phyloP scores from a whole-genome alignment of 2,329 filamentous ascomycete species.

The Sporothrix inflata region DNA sequence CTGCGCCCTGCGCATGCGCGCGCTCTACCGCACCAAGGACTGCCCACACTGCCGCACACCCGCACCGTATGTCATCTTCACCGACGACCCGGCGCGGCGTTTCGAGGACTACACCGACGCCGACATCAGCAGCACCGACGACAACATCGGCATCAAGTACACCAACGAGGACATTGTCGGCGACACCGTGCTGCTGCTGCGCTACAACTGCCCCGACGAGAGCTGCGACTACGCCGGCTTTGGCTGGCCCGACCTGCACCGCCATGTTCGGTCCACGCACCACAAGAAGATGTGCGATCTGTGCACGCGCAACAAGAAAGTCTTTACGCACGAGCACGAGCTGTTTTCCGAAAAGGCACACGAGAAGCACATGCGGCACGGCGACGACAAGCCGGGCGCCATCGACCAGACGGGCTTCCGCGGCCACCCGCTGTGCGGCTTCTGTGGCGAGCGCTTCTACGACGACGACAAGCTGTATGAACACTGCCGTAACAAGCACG shows the following conservation, averaged over 20 bases:
- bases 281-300: slow-evolving; percentile 89
- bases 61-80: slow-evolving; percentile 87
- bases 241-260: slow-evolving; percentile 59
- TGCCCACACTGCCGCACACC: slow-evolving; percentile 90
- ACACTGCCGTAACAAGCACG: slow-evolving; percentile 92
- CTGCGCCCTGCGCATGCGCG: slow-evolving; percentile 86
- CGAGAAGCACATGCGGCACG: slow-evolving; percentile 83
- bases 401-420: slow-evolving; percentile 94
- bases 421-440: slow-evolving; percentile 91
- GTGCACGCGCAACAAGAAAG: slow-evolving; percentile 91
- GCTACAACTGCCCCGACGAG: slow-evolving; percentile 91
- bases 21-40: slow-evolving; percentile 92
- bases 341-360: slow-evolving; percentile 82
- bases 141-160: slow-evolving; percentile 89
- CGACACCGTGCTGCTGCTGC: slow-evolving; percentile 82
- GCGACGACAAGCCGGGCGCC: slow-evolving; percentile 88
- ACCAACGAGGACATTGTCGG: slow-evolving; percentile 86
- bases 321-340: slow-evolving; percentile 97
- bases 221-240: slow-evolving; percentile 81
- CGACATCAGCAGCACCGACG: slow-evolving; percentile 78
- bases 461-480: slow-evolving; percentile 93
- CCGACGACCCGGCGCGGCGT: slow-evolving; percentile 77
- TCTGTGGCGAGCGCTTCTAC: slow-evolving; percentile 91
- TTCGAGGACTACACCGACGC: slow-evolving; percentile 78
- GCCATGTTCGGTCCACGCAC: slow-evolving; percentile 83